Percentiles rank a stretch among this genome's conserved stretches.
Conservation (phyloP, 805 yeast species). For the Barnettozyma sucrosica region DNA sequence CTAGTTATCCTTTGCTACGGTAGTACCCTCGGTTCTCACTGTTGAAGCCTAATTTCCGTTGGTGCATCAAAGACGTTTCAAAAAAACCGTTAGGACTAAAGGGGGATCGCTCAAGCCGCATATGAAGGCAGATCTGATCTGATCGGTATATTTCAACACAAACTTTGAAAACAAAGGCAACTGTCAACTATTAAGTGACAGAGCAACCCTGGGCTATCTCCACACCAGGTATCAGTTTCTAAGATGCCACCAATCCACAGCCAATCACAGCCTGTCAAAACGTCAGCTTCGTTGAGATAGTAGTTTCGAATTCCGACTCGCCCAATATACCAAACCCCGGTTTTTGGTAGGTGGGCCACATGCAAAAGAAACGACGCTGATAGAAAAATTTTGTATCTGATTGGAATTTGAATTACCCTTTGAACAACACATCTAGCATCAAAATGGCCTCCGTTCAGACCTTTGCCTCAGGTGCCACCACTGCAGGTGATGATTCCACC, state of each 20-base stretch:
- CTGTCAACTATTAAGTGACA: no score
- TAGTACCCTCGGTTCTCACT: no score
- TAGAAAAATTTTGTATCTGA: background rate
- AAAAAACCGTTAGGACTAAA: no score
- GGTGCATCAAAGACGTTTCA: no score
- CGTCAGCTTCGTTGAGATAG: background rate
- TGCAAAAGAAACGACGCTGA: background rate
- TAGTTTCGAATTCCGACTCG: background rate
- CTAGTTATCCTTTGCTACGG: no score
- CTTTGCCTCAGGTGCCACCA: conserved; percentile 11
- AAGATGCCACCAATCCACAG: background rate
- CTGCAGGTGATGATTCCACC: background rate
- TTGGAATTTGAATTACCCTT: background rate
- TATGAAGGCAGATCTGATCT: no score
- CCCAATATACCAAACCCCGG: background rate
- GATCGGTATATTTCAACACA: no score
- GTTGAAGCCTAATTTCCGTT: no score
- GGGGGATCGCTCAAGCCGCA: no score
- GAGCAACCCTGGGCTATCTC: no score
- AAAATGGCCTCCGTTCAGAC: conserved; percentile 14
- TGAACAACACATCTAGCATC: background rate
- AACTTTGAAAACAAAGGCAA: no score
- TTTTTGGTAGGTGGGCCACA: background rate
- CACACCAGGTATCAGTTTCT: no score
- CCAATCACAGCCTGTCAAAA: background rate